Conservation (phyloP, 352 stramenopile genomes). For the Phytopythium mirpurense region DNA sequence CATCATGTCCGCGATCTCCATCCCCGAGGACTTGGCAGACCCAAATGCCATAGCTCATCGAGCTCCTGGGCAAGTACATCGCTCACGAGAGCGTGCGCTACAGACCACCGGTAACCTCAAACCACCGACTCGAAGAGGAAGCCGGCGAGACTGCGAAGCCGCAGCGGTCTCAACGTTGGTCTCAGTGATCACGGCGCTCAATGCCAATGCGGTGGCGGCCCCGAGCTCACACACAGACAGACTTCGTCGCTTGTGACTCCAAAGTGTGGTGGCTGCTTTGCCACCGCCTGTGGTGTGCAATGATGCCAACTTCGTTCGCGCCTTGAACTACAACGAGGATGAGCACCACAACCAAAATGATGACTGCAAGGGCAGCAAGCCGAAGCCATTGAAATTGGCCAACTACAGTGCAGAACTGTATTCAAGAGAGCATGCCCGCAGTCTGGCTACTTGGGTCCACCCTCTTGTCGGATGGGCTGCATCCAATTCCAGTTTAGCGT, state of each 20-base stretch:
- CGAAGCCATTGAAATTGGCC: too few relatives aligned
- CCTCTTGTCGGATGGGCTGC: too few relatives aligned
- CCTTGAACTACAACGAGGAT: conserved; percentile 5
- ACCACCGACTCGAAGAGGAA: conserved; percentile 1
- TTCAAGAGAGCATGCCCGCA: too few relatives aligned
- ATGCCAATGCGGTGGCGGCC: background rate
- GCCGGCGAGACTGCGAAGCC: background rate
- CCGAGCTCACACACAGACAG: background rate
- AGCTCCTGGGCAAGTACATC: conserved; percentile 31
- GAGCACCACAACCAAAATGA: too few relatives aligned
- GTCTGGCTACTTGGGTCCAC: too few relatives aligned
- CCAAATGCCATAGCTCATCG: conserved; percentile 19
- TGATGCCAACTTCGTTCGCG: too few relatives aligned
- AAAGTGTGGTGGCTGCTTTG: too few relatives aligned
- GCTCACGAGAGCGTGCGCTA: conserved; percentile 21
- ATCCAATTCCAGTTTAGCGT: too few relatives aligned
- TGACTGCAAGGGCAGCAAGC: background rate
- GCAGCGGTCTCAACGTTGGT: conserved; percentile 2
- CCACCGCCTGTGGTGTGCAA: too few relatives aligned
- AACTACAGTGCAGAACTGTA: too few relatives aligned
- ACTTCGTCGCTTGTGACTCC: conserved; percentile 1
- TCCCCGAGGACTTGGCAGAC: conserved; percentile 29
- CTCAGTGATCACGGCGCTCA: background rate
- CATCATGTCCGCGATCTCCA: conserved; percentile 38
- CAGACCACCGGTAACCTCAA: conserved; percentile 11